phyloP scores from a whole-genome alignment of 768 basidiomycete genomes.

The Pisolithus orientalis region DNA sequence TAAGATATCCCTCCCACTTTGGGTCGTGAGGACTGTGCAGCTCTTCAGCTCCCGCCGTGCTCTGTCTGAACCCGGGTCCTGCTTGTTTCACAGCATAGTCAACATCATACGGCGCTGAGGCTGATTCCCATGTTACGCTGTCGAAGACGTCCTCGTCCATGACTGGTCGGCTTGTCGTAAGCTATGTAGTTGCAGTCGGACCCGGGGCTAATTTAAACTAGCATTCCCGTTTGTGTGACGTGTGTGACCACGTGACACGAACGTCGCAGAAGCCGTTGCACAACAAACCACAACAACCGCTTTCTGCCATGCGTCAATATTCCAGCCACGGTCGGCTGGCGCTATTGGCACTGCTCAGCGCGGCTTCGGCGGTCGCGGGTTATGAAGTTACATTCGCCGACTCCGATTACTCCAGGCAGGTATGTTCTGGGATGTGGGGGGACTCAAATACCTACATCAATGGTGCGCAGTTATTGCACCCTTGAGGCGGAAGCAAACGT shows the following conservation, averaged over 20 bases:
- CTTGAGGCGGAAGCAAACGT: constrained; percentile 13
- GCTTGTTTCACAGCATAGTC: constrained; percentile 32
- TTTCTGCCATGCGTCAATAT: constrained; percentile 22
- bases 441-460: constrained; percentile 75
- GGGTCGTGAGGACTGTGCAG: constrained; percentile 67
- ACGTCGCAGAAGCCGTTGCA: constrained; percentile 5
- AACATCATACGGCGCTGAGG: constrained; percentile 50
- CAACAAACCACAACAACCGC: constrained; percentile 25
- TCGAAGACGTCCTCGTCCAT: constrained; percentile 93
- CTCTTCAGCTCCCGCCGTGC: constrained; percentile 63
- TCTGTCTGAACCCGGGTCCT: constrained; percentile 79
- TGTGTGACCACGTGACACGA: constrained; percentile 21
- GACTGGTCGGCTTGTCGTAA: constrained; percentile 5
- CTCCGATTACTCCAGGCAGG: constrained; percentile 80
- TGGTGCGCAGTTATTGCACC: constrained; percentile 39
- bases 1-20: constrained; percentile 86
- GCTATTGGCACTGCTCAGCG: constrained; percentile 22
- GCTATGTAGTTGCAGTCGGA: neutral
- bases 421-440: constrained; percentile 95
- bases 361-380: constrained; percentile 34
- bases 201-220: neutral
- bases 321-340: constrained; percentile 9
- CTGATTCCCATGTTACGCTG: constrained; percentile 86
- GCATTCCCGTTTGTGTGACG: neutral
- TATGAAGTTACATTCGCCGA: constrained; percentile 65